Percentiles rank a stretch among this genome's conserved stretches.
These are phyloP conservation scores for Pachysandra terminalis DNA, from an alignment of 164 flowering plant genomes.

Conservation along the genomic window DNA sequence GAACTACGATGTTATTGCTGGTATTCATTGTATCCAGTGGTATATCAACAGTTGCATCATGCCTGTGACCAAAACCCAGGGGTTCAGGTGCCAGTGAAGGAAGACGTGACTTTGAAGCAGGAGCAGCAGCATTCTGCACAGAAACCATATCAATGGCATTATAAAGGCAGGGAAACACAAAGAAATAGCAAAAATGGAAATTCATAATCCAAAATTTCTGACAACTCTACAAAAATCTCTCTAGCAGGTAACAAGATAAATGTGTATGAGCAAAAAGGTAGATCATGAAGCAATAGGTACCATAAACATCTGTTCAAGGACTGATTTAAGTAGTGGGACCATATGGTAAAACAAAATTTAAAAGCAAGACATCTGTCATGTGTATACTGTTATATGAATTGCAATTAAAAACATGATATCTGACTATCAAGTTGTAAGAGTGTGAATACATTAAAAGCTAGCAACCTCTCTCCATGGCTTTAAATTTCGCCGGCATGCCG, in stretches of 20 bases:
- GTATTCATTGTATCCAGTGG: conserved; percentile 61
- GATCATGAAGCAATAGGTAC: neutral
- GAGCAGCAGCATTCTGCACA: conserved; percentile 41
- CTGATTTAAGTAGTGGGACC: no score
- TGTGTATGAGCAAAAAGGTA: neutral
- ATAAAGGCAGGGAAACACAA: neutral
- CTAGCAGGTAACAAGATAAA: neutral
- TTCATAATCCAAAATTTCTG: neutral
- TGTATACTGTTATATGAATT: no score
- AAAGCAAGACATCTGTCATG: no score
- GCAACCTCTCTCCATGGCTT: no score
- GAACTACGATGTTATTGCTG: neutral
- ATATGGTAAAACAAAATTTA: no score
- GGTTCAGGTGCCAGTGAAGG: conserved; percentile 34
- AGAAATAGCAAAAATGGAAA: neutral
- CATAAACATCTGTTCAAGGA: neutral
- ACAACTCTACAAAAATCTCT: neutral
- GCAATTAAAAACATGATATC: no score
- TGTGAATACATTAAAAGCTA: no score
- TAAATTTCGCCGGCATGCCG: no score
- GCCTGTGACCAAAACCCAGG: conserved; percentile 45
- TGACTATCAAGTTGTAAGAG: no score
- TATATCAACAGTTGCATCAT: conserved; percentile 60
- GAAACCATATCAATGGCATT: neutral
- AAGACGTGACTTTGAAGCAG: conserved; percentile 40